phyloP scores from a whole-genome alignment of 805 yeast species.

The Starmerella roubikii region DNA sequence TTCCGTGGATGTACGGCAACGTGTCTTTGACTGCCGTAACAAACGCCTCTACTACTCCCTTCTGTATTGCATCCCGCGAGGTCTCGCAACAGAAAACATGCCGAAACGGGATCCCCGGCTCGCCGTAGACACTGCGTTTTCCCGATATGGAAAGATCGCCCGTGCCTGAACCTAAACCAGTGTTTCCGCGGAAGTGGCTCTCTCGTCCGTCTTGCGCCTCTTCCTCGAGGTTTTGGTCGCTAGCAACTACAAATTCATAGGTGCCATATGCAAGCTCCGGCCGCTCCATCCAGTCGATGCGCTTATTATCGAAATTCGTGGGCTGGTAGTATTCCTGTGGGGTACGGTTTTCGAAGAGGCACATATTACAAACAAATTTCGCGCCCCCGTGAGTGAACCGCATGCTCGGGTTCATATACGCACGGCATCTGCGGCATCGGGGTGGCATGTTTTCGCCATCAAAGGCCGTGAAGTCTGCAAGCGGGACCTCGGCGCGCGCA shows the following conservation, averaged over 20 bases:
- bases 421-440: slow-evolving; percentile 82
- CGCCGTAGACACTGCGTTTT: slow-evolving; percentile 40
- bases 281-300: slow-evolving; percentile 48
- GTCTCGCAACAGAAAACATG: slow-evolving; percentile 67
- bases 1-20: slow-evolving; percentile 27
- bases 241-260: slow-evolving; percentile 71
- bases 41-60: slow-evolving; percentile 42
- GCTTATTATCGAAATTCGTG: slow-evolving; percentile 44
- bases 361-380: slow-evolving; percentile 69
- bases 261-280: slow-evolving; percentile 76
- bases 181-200: neutral
- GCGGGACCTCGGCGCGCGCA: slow-evolving; percentile 58
- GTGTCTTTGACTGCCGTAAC: slow-evolving; percentile 54
- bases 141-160: neutral
- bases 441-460: slow-evolving; percentile 43
- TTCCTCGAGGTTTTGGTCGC: neutral
- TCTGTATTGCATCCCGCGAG: slow-evolving; percentile 42
- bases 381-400: slow-evolving; percentile 46
- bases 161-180: too few relatives aligned
- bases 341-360: slow-evolving; percentile 59
- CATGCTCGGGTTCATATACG: slow-evolving; percentile 79
- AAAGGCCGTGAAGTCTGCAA: slow-evolving; percentile 39
- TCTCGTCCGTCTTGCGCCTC: neutral
- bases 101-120: slow-evolving; percentile 32
- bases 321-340: slow-evolving; percentile 56